Evolutionary conservation across 225 moss, liverwort and hornwort genomes (phyloP), one percentile per base, ranked within the genome.

Genomic region (Bryum argenteum): DNA sequence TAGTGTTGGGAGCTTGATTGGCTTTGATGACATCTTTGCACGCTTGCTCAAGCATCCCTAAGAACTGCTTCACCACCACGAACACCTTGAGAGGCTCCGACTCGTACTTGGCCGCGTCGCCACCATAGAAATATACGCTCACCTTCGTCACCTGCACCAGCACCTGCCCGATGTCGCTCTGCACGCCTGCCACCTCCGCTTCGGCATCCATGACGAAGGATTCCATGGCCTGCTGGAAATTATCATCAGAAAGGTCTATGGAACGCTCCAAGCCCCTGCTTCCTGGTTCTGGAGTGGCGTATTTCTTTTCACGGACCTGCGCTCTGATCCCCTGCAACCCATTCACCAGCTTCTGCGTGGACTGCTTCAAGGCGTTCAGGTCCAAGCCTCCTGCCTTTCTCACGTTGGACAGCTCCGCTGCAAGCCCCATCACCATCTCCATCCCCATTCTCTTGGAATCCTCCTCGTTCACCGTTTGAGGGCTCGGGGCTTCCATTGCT

Each of bases 51-150:
- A 93, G 82, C 58, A 93, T 86, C 9, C 82, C 70, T 42, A 93
- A 68, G 55, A 93, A 93, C 50, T 90, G 84, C 61, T 84, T 90
- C 38, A 93, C 89, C 9, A 89, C 93, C 51, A 73, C 87, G 58
- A 93, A 93, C 28, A 90, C 89, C 68, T 80, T 87, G 17, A 93
- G 79, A 74, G 89, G 87, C 37, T 86, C 76, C 15, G 89, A 87
- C 45, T 90, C 78, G 71, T 89, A 83, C 55, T 76, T 85, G 54
- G 61, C 69, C 10, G 70, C 76, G 19, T 85, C 66, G 42, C 82
- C 85, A 62, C 90, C 93, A 41, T 93, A 90, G 75, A 91, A 93
- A 66, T 93, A 93, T 51, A 81, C 82, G 73, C 80, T 85, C 21
- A 91, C 87, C 71, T 90, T 82, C 48, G 86, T 85, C 10, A 90